A percentile compares a stretch with the other conserved stretches of the same genome.
Conservation (phyloP, 495 filamentous ascomycete species). For the Penicillium tannophilum region DNA sequence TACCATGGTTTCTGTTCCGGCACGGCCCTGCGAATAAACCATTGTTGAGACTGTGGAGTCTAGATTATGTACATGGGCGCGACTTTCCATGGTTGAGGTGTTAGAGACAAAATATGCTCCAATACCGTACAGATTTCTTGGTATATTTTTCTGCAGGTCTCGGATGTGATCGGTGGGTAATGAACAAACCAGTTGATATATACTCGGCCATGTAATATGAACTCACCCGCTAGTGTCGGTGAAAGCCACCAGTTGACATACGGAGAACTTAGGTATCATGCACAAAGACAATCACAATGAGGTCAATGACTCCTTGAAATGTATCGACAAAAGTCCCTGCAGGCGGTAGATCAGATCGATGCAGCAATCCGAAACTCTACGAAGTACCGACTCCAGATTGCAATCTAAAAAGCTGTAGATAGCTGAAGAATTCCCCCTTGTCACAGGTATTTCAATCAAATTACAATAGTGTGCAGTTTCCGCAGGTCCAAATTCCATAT, state of each 20-base stretch:
- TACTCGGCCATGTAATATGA: neutral
- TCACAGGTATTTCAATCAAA: neutral
- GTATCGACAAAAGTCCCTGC: slow-evolving; percentile 4
- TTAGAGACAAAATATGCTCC: slow-evolving; percentile 10
- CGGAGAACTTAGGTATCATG: neutral
- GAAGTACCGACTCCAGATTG: neutral
- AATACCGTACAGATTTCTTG: neutral
- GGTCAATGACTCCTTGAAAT: slow-evolving; percentile 2
- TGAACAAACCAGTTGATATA: slow-evolving; percentile 2
- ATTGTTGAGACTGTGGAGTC: slow-evolving; percentile 28
- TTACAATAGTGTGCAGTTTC: neutral
- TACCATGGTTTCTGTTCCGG: slow-evolving; percentile 30
- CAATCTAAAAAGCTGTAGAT: neutral
- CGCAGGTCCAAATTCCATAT: neutral
- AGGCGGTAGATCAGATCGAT: slow-evolving; percentile 14
- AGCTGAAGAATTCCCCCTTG: neutral
- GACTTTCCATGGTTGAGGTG: slow-evolving; percentile 22
- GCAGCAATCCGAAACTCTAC: slow-evolving; percentile 7
- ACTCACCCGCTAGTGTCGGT: neutral
- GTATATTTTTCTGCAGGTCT: neutral
- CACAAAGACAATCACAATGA: neutral
- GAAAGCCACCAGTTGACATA: neutral
- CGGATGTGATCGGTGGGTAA: neutral
- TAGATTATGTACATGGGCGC: slow-evolving; percentile 13
- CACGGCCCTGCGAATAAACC: slow-evolving; percentile 32